A percentile compares a stretch with the other conserved stretches of the same genome.
Evolutionary conservation across 2,329 filamentous ascomycete genomes (phyloP).

Genomic region (Fonsecaea erecta): DNA sequence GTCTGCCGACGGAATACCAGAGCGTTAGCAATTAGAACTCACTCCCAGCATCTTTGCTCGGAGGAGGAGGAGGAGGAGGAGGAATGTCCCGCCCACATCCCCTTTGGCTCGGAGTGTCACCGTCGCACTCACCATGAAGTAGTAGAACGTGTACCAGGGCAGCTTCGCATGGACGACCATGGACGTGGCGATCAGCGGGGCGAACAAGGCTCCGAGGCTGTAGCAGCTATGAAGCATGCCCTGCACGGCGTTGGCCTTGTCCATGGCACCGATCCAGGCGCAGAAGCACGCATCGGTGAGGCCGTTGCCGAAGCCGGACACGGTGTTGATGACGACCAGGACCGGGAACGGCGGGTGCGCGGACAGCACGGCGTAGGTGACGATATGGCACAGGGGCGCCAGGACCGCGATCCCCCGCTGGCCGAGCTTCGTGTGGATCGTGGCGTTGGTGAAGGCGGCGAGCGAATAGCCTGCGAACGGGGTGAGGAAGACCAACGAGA

Average conservation of each 20-base stretch:
- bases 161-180: slow-evolving; percentile 67
- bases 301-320: slow-evolving; percentile 50
- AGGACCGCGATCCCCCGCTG: slow-evolving; percentile 74
- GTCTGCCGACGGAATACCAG: slow-evolving; percentile 44
- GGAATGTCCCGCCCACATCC: too few species aligned
- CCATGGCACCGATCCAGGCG: slow-evolving; percentile 72
- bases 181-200: slow-evolving; percentile 70
- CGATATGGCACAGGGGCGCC: slow-evolving; percentile 47
- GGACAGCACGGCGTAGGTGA: slow-evolving; percentile 46
- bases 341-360: slow-evolving; percentile 50
- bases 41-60: not conserved
- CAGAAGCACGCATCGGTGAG: slow-evolving; percentile 61
- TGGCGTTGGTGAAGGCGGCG: slow-evolving; percentile 52
- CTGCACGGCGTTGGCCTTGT: slow-evolving; percentile 72
- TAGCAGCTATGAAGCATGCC: slow-evolving; percentile 75
- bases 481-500: slow-evolving; percentile 57
- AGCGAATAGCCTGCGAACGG: slow-evolving; percentile 55
- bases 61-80: too few species aligned
- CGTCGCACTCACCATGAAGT: slow-evolving; percentile 58
- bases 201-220: slow-evolving; percentile 69
- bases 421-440: slow-evolving; percentile 55
- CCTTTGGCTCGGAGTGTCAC: too few species aligned
- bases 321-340: slow-evolving; percentile 47
- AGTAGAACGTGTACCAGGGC: slow-evolving; percentile 74
- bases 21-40: not conserved